Evolutionary conservation across 169 alveolate species (phyloP), one percentile per base, ranked within the genome.

Genomic region (Plasmodium chabaudi): DNA sequence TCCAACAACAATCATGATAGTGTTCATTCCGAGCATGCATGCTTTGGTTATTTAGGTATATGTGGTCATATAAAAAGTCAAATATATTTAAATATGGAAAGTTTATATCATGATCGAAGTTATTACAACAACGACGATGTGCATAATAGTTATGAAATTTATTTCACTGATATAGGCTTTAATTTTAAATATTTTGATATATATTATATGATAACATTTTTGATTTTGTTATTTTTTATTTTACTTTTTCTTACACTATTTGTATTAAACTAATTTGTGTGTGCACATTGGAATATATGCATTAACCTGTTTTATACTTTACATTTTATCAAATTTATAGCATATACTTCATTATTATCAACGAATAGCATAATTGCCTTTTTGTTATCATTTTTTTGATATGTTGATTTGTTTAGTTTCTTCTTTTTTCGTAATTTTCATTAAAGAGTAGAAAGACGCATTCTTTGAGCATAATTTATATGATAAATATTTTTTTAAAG

Each of bases 11-110:
- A 42, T 3, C 34, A 64, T 23, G 69, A 77, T 39, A 49, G 13
- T 49, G 9, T 42, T 12, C 27, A 42, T 65, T 19, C 5, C 9
- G 23, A 60, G 65, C 53, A 51, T 5, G n/a, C 51, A 1, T 79
- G 89, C 27, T 25, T 79, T 21, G 89, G 72, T 25, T 55, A 79
- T 70, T 34, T 79, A 59, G 39, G 56, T 15, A n/a, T 49, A 53
- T 79, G 89, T 39, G 82, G 72, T 21, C 89, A 79, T 79, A 67
- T 79, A 63, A 79, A 79, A 65, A 65, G 56, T 34, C 23, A 57
- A 47, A 23, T 79, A 79, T 53, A 79, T 17, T 39, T 57, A 56
- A 57, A 64, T 27, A 60, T 79, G 89, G 64, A 39, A 47, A 67
- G 23, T 59, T 49, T 79, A 56, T 79, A 79, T 60, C 6, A 57